Percentiles rank a stretch among this genome's conserved stretches.
These are phyloP conservation scores for Choiromyces venosus DNA, from an alignment of 495 filamentous ascomycete genomes.

Conservation along the genomic window DNA sequence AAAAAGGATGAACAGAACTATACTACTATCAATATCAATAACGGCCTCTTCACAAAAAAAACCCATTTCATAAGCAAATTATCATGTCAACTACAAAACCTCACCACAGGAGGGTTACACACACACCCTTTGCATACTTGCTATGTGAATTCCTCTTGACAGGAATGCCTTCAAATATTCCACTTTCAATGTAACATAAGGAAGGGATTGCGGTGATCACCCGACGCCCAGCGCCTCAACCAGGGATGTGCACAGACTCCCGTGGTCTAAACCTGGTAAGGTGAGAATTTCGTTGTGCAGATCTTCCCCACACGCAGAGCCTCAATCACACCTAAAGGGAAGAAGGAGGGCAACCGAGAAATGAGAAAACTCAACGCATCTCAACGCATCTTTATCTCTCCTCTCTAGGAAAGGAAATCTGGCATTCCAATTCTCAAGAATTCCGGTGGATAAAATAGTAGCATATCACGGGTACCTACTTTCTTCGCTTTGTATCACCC, in stretches of 20 bases:
- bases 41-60: not conserved
- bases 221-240: constrained; percentile 11
- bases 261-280: constrained; percentile 21
- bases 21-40: constrained; percentile 4
- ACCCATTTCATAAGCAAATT: not conserved
- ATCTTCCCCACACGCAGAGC: constrained; percentile 23
- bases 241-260: constrained; percentile 19
- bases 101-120: not conserved
- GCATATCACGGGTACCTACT: not conserved
- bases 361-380: not conserved
- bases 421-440: not conserved
- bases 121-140: not conserved
- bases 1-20: not conserved
- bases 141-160: not conserved
- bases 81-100: not conserved
- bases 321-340: constrained; percentile 22
- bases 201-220: constrained; percentile 32
- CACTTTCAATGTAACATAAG: not conserved
- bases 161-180: not conserved
- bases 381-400: not conserved
- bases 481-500: not conserved
- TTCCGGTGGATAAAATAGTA: not conserved
- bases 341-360: not conserved
- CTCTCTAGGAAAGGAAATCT: not conserved
- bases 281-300: constrained; percentile 19